Evolutionary conservation across 108 stramenopile species (phyloP), one percentile per base, ranked within the genome.

Genomic region (Cylindrotheca fusiformis): DNA sequence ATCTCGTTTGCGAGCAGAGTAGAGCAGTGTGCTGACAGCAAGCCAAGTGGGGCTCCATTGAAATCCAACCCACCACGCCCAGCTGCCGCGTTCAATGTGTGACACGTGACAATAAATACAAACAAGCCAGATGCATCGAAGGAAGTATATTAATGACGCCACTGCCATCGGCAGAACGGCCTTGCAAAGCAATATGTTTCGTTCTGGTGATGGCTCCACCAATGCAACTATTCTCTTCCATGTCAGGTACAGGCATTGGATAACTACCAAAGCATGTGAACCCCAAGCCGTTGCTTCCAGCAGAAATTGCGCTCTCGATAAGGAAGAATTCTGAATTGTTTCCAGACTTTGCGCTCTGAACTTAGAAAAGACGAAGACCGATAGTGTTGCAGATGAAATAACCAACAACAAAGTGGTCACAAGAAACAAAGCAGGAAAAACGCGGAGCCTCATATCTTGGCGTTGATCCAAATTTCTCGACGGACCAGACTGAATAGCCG

Each of bases 1-100:
- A 33, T 74, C 72, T 46, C 72, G 65, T 62, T 63, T 61, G 12
- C 72, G 72, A 12, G 55, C 58, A 24, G 64, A 49, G 52, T 74
- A 74, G 22, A 74, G 55, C 1, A 67, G 52, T 26, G 54, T 19
- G 6, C 48, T 44, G 1, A 63, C 59, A 3, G 59, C 28, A 25
- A 60, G 14, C 32, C 6, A 36, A 2, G 72, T 68, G 20, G 72
- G 72, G 5, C 20, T 18, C 72, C 72, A 74, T 14, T 26, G 56
- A 56, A 68, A 74, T 21, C 44, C 32, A 32, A 74, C 56, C 63
- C 63, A 67, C 72, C 72, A 74, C 4, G 24, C 30, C 66, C 68
- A 69, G 3, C 52, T 53, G 4, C 52, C 60, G 3, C 66, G 60
- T n/a, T n/a, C 21, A 21, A 52, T 25, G 8, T 1, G 24, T 10